These are phyloP conservation scores for Proteromonas lacertae DNA, from an alignment of 352 stramenopile species.

Conservation along the genomic window DNA sequence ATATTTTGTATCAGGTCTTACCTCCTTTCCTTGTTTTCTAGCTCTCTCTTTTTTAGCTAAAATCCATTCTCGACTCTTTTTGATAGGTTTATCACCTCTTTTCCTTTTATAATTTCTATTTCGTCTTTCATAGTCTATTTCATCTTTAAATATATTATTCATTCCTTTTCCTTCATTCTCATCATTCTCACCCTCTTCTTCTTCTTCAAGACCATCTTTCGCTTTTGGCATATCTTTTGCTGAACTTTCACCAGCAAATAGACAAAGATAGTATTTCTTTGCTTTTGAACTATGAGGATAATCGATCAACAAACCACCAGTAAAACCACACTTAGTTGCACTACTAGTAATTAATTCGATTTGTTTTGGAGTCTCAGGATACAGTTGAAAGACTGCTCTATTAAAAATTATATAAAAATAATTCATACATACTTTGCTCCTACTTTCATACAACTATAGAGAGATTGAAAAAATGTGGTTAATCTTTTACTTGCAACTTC, in stretches of 20 bases:
- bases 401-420: too few species aligned
- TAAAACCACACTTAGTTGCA: slow-evolving; percentile 24
- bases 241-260: slow-evolving; percentile 16
- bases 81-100: slow-evolving; percentile 10
- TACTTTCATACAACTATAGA: slow-evolving; percentile 31
- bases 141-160: not conserved
- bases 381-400: slow-evolving; percentile 86
- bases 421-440: slow-evolving; percentile 14
- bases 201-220: not conserved
- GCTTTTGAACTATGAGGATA: slow-evolving; percentile 94
- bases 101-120: slow-evolving; percentile 14
- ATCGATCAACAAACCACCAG: slow-evolving; percentile 82
- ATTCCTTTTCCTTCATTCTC: not conserved
- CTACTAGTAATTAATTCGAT: slow-evolving; percentile 37
- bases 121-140: slow-evolving; percentile 12
- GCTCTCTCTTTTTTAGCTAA: slow-evolving; percentile 86
- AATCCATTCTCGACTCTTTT: slow-evolving; percentile 68
- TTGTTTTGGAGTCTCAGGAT: slow-evolving; percentile 83
- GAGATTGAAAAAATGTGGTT: slow-evolving; percentile 75
- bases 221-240: not conserved
- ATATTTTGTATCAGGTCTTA: slow-evolving; percentile 88
- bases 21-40: slow-evolving; percentile 78
- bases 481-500: slow-evolving; percentile 65
- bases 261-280: slow-evolving; percentile 96
- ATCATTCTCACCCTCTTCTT: slow-evolving; percentile 6